Evolutionary conservation across 176 grass and related monocot genomes (phyloP).

Genomic region (Carex myosuroides): DNA sequence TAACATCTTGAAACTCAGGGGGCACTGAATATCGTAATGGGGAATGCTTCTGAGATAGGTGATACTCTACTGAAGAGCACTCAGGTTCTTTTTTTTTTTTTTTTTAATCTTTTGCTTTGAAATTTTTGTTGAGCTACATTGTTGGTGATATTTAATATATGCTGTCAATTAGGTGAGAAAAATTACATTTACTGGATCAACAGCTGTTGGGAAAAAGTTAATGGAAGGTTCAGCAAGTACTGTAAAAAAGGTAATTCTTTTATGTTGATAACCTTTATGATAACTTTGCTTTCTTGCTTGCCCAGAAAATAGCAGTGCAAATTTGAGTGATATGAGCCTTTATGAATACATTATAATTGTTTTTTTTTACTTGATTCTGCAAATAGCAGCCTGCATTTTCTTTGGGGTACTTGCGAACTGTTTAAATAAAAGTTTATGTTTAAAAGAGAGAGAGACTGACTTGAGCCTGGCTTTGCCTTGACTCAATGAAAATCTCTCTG

Average conservation of each 20-base stretch:
- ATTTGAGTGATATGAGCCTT: not conserved
- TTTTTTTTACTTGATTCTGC: not conserved
- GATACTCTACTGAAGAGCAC: constrained; percentile 65
- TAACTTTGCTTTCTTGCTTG: not conserved
- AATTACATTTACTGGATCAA: constrained; percentile 97
- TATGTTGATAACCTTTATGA: not conserved
- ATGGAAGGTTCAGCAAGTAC: constrained; percentile 90
- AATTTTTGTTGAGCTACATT: not conserved
- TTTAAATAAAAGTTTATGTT: not conserved
- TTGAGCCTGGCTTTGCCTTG: not conserved
- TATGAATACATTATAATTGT: not conserved
- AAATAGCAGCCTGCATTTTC: not conserved
- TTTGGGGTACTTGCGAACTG: not conserved
- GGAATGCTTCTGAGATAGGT: constrained; percentile 88
- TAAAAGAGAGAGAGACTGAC: not conserved
- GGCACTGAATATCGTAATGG: constrained; percentile 80
- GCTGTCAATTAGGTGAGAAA: constrained; percentile 74
- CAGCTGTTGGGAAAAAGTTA: constrained; percentile 91
- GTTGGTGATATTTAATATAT: not conserved
- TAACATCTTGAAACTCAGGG: constrained; percentile 55
- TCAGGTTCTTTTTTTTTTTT: constrained; percentile 37
- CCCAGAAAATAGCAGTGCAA: not conserved
- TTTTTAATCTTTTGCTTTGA: not conserved
- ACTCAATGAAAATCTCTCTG: not conserved
- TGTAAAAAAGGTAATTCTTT: constrained; percentile 70